Conservation (phyloP, 2,329 filamentous ascomycete genomes). For the Pyrenophora seminiperda region DNA sequence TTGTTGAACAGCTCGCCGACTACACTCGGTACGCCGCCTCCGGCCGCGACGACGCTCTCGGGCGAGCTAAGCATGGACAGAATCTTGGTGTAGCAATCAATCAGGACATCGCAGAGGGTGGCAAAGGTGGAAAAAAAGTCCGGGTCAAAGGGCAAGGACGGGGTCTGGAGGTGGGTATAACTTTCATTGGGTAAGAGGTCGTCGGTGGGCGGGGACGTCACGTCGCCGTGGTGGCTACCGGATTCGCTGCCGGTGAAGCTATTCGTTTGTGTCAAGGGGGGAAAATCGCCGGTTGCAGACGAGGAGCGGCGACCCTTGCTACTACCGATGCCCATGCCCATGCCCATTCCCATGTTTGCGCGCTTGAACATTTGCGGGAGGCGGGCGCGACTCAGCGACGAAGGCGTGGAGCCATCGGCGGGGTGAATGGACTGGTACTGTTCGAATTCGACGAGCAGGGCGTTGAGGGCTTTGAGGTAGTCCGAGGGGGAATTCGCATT, state of each 20-base stretch:
- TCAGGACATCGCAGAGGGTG: slow-evolving; percentile 91
- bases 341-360: slow-evolving; percentile 43
- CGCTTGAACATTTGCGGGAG: slow-evolving; percentile 63
- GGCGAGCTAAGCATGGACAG: slow-evolving; percentile 76
- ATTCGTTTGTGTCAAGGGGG: slow-evolving; percentile 24
- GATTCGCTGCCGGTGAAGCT: slow-evolving; percentile 33
- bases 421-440: slow-evolving; percentile 87
- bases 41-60: slow-evolving; percentile 48
- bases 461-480: slow-evolving; percentile 84
- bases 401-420: slow-evolving; percentile 71
- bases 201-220: slow-evolving; percentile 41
- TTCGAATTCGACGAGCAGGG: slow-evolving; percentile 88
- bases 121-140: slow-evolving; percentile 98
- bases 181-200: slow-evolving; percentile 69
- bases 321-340: slow-evolving; percentile 43
- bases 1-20: slow-evolving; percentile 89
- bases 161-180: slow-evolving; percentile 88
- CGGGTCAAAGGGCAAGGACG: slow-evolving; percentile 89
- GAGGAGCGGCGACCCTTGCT: slow-evolving; percentile 59
- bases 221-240: slow-evolving; percentile 32
- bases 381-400: slow-evolving; percentile 74
- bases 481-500: slow-evolving; percentile 79
- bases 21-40: slow-evolving; percentile 33
- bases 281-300: slow-evolving; percentile 59
- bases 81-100: slow-evolving; percentile 86